phyloP scores from a whole-genome alignment of 345 rosid genomes.

The Microthlaspi erraticum region DNA sequence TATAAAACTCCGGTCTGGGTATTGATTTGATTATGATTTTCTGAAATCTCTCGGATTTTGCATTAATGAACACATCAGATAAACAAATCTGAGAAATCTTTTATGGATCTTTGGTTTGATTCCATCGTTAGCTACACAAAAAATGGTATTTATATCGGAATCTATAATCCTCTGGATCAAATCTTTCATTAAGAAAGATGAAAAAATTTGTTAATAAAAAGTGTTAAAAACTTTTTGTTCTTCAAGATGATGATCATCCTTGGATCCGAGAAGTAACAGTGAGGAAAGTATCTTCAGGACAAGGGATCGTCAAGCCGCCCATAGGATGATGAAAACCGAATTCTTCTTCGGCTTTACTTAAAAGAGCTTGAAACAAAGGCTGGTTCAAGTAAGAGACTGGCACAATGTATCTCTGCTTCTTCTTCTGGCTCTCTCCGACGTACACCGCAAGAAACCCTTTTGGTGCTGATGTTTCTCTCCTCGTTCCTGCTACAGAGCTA shows the following conservation, averaged over 20 bases:
- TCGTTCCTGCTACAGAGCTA: constrained; percentile 39
- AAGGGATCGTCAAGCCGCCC: constrained; percentile 60
- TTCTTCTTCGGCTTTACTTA: constrained; percentile 55
- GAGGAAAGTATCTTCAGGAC: constrained; percentile 50
- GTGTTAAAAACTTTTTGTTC: not conserved
- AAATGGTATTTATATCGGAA: not conserved
- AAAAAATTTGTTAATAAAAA: not conserved
- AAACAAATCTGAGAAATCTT: constrained; percentile 22
- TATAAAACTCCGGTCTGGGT: constrained; percentile 15
- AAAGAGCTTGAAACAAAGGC: constrained; percentile 52
- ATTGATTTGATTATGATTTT: constrained; percentile 16
- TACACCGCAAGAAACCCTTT: constrained; percentile 56
- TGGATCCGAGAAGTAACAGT: constrained; percentile 45
- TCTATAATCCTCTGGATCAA: not conserved
- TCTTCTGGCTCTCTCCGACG: constrained; percentile 49
- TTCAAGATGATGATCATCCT: constrained; percentile 28
- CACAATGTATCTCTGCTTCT: constrained; percentile 52
- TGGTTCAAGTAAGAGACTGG: constrained; percentile 53
- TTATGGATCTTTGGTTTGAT: constrained; percentile 3
- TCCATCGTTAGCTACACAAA: not conserved
- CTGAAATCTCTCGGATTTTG: constrained; percentile 18
- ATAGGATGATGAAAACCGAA: constrained; percentile 52
- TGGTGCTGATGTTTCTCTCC: constrained; percentile 32
- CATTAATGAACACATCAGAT: not conserved
- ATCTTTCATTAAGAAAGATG: constrained; percentile 13